Conservation (phyloP, 805 yeast genomes). For the Candida namnaoensis region DNA sequence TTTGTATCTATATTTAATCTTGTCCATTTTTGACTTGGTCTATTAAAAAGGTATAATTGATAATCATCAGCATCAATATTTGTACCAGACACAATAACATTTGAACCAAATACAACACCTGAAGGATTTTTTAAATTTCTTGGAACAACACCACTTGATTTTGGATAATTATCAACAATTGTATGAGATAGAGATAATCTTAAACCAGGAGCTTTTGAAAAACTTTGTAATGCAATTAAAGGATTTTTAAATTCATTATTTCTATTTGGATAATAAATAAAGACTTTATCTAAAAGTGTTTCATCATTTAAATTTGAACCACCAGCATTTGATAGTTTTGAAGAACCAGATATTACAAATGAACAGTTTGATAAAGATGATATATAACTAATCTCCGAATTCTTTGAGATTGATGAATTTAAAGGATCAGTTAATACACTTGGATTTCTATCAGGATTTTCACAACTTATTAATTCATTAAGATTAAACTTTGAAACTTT, state of each 20-base stretch:
- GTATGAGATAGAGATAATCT: slow-evolving; percentile 18
- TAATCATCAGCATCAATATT: slow-evolving; percentile 32
- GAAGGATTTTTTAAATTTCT: slow-evolving; percentile 43
- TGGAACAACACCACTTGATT: slow-evolving; percentile 28
- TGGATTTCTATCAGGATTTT: too few relatives aligned
- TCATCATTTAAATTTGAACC: slow-evolving; percentile 5
- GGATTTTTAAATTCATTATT: slow-evolving; percentile 14
- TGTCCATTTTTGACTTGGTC: slow-evolving; percentile 55
- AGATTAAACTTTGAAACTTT: slow-evolving; percentile 12
- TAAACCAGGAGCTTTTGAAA: slow-evolving; percentile 21
- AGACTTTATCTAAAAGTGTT: slow-evolving; percentile 8
- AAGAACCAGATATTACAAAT: slow-evolving; percentile 11
- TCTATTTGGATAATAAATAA: slow-evolving; percentile 10
- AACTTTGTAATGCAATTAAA: slow-evolving; percentile 22
- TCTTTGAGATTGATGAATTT: too few relatives aligned
- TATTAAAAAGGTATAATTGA: slow-evolving; percentile 43
- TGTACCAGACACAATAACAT: slow-evolving; percentile 53
- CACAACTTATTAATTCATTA: slow-evolving; percentile 6
- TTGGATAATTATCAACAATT: slow-evolving; percentile 4
- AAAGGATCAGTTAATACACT: too few relatives aligned
- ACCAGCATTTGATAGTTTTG: slow-evolving; percentile 1
- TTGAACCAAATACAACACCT: slow-evolving; percentile 60
- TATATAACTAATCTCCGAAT: background rate
- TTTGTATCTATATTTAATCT: slow-evolving; percentile 45
- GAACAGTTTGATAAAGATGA: too few relatives aligned